Conservation (phyloP, 257 asterid genomes). For the Osmanthus fragrans region DNA sequence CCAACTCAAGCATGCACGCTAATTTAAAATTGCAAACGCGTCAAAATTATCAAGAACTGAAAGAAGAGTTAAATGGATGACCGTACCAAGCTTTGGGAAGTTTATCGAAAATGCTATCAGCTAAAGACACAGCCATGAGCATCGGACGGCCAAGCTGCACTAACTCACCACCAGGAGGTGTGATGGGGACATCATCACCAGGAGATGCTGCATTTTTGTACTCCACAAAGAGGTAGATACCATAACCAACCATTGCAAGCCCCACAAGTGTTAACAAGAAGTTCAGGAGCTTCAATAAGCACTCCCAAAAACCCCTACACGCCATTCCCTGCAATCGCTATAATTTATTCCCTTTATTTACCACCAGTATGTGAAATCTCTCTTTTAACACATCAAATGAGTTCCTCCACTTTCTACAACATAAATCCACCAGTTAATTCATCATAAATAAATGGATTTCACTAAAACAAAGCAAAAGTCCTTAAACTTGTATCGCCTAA, state of each 20-base stretch:
- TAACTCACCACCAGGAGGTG: slow-evolving; percentile 52
- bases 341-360: not conserved
- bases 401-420: slow-evolving; percentile 23
- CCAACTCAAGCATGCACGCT: not conserved
- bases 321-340: slow-evolving; percentile 49
- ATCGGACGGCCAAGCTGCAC: slow-evolving; percentile 88
- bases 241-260: slow-evolving; percentile 84
- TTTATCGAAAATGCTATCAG: slow-evolving; percentile 70
- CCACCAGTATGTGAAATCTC: slow-evolving; percentile 8
- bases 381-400: slow-evolving; percentile 27
- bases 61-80: not conserved
- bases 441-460: not conserved
- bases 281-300: slow-evolving; percentile 80
- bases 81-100: slow-evolving; percentile 93
- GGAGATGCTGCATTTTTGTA: slow-evolving; percentile 50
- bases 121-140: slow-evolving; percentile 72
- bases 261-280: slow-evolving; percentile 74
- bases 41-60: not conserved
- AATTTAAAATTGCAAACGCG: not conserved
- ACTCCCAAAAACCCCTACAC: slow-evolving; percentile 82
- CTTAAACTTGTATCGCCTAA: not conserved
- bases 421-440: slow-evolving; percentile 15
- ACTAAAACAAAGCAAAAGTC: not conserved
- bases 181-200: slow-evolving; percentile 43
- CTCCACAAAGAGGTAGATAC: slow-evolving; percentile 78